These are phyloP conservation scores for Lindgomyces ingoldianus DNA, from an alignment of 495 filamentous ascomycete species.

Conservation along the genomic window DNA sequence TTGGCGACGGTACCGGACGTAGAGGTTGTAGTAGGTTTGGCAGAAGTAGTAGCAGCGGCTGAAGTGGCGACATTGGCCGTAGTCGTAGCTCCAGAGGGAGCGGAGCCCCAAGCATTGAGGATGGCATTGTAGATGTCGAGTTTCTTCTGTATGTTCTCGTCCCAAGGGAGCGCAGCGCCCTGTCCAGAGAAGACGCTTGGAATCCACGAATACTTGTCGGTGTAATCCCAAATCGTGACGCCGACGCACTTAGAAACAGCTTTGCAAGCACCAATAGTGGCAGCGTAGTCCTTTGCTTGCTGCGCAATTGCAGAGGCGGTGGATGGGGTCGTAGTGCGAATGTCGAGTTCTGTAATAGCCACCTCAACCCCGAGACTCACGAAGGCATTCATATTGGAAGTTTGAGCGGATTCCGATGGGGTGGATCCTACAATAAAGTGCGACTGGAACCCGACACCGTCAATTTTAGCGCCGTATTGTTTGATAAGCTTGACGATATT, in stretches of 20 bases:
- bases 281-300: constrained; percentile 29
- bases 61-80: neutral
- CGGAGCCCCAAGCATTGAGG: constrained; percentile 18
- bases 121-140: constrained; percentile 17
- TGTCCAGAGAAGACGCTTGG: constrained; percentile 22
- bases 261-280: constrained; percentile 18
- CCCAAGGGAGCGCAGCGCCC: constrained; percentile 25
- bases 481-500: constrained; percentile 57
- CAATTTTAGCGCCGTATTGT: constrained; percentile 57
- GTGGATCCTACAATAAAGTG: constrained; percentile 61
- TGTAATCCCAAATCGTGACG: constrained; percentile 30
- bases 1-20: constrained; percentile 2
- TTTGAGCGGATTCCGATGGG: constrained; percentile 42
- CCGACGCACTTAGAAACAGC: constrained; percentile 28
- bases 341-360: constrained; percentile 32
- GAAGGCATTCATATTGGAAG: constrained; percentile 25
- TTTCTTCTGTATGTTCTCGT: constrained; percentile 23
- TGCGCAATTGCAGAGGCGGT: constrained; percentile 12
- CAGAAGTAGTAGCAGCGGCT: neutral
- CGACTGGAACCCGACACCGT: constrained; percentile 65
- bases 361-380: constrained; percentile 30
- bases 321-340: constrained; percentile 27
- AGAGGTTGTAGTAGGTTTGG: neutral
- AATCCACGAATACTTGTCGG: constrained; percentile 37
- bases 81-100: neutral